A percentile compares a stretch with the other conserved stretches of the same genome.
Conservation (phyloP, 2,329 filamentous ascomycete genomes). For the Cephalotrichum gorgonifer region DNA sequence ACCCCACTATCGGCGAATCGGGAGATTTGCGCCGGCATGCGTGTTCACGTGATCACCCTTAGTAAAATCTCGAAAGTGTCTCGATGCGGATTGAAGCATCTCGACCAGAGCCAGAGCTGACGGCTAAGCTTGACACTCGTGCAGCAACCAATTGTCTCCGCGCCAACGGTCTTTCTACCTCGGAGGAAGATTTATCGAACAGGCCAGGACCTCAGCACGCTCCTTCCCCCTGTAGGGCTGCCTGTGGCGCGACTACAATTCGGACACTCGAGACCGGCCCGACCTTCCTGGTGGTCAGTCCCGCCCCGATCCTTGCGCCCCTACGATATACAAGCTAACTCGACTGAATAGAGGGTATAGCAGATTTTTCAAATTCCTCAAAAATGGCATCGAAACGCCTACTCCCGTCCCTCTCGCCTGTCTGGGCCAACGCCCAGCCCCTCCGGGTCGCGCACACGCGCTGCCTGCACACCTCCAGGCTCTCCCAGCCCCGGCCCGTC, state of each 20-base stretch:
- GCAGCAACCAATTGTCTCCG: neutral
- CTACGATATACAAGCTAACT: neutral
- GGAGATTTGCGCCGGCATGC: neutral
- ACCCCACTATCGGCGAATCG: neutral
- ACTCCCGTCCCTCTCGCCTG: neutral
- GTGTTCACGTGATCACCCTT: neutral
- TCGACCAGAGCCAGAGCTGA: neutral
- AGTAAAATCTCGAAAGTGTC: neutral
- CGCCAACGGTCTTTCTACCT: neutral
- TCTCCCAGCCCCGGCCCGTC: slow-evolving; percentile 15
- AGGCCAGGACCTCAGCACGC: neutral
- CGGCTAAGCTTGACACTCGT: neutral
- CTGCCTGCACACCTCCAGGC: slow-evolving; percentile 31
- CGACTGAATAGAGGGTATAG: neutral
- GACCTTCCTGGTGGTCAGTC: neutral
- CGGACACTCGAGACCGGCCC: neutral
- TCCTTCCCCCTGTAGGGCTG: neutral
- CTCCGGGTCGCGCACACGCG: slow-evolving; percentile 20
- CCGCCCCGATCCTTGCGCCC: neutral
- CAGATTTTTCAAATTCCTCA: too few relatives aligned
- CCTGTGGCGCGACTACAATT: neutral
- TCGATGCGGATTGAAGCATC: neutral
- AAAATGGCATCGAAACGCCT: neutral
- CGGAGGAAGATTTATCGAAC: neutral
- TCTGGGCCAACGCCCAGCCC: neutral